These are phyloP conservation scores for Trichoderma brevicompactum DNA, from an alignment of 2,329 filamentous ascomycete species.

Conservation along the genomic window DNA sequence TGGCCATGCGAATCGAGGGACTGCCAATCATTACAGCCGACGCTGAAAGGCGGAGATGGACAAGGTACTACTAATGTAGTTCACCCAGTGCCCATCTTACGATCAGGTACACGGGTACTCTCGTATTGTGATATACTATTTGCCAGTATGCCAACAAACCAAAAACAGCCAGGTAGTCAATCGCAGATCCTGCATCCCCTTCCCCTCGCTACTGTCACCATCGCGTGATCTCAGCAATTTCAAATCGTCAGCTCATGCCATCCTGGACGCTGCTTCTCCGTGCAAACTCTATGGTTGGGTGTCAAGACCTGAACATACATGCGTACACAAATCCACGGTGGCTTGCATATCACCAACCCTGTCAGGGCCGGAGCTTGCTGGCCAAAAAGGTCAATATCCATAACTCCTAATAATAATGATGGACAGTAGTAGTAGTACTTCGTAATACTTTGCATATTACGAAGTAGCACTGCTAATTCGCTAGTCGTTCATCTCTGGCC, in stretches of 20 bases:
- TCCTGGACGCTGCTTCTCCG: not conserved
- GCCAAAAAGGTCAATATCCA: not conserved
- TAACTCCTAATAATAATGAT: not conserved
- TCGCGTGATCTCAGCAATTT: slow-evolving; percentile 15
- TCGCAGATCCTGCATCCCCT: not conserved
- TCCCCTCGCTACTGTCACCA: slow-evolving; percentile 9
- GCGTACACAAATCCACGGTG: not conserved
- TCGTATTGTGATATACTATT: not conserved
- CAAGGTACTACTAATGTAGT: too few species aligned
- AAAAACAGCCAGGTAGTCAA: not conserved
- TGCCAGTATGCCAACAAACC: slow-evolving; percentile 1
- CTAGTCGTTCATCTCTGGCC: slow-evolving; percentile 16
- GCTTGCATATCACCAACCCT: slow-evolving; percentile 11
- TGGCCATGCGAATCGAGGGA: not conserved
- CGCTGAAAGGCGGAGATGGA: not conserved
- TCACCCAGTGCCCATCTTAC: not conserved
- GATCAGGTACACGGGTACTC: not conserved
- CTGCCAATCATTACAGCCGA: not conserved
- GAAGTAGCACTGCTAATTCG: not conserved
- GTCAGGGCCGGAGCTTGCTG: not conserved
- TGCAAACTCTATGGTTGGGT: not conserved
- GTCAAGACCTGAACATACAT: not conserved
- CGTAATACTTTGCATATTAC: slow-evolving; percentile 6
- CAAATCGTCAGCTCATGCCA: slow-evolving; percentile 15
- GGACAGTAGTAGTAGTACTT: not conserved